A percentile compares a stretch with the other conserved stretches of the same genome.
These are phyloP conservation scores for Keithomyces neogunnii DNA, from an alignment of 2,329 filamentous ascomycete genomes.

Conservation along the genomic window DNA sequence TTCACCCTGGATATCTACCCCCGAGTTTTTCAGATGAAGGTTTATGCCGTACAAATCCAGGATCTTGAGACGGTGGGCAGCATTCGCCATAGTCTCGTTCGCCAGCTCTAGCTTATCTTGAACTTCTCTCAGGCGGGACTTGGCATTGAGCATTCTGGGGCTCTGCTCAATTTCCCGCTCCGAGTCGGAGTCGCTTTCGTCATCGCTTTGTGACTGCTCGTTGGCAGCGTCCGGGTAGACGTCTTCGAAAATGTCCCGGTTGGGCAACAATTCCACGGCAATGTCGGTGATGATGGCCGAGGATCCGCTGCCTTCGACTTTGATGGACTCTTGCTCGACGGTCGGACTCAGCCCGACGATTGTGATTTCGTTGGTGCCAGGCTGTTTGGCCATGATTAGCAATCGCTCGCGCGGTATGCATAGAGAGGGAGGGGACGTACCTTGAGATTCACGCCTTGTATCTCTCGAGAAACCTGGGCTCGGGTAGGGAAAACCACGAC, in stretches of 20 bases:
- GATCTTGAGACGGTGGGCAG: constrained; percentile 28
- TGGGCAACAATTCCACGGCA: constrained; percentile 45
- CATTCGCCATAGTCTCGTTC: constrained; percentile 14
- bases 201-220: constrained; percentile 13
- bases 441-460: constrained; percentile 38
- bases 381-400: constrained; percentile 19
- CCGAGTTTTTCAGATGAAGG: constrained; percentile 22
- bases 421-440: constrained; percentile 8
- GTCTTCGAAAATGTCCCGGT: constrained; percentile 45
- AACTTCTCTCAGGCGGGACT: constrained; percentile 19
- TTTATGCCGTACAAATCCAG: constrained; percentile 31
- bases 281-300: constrained; percentile 51
- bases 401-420: too few relatives aligned
- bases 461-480: constrained; percentile 52
- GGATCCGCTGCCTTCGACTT: constrained; percentile 47
- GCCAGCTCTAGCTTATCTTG: constrained; percentile 13
- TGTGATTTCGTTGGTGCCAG: constrained; percentile 49
- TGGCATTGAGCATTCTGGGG: constrained; percentile 13
- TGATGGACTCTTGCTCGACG: constrained; percentile 50
- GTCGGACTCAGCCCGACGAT: constrained; percentile 47
- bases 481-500: constrained; percentile 56
- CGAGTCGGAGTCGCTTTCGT: constrained; percentile 19
- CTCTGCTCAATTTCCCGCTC: constrained; percentile 14
- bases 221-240: constrained; percentile 37
- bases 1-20: constrained; percentile 23